Percentiles rank a stretch among this genome's conserved stretches.
Evolutionary conservation across 2,329 filamentous ascomycete genomes (phyloP).

Genomic region (Trichoderma harzianum): DNA sequence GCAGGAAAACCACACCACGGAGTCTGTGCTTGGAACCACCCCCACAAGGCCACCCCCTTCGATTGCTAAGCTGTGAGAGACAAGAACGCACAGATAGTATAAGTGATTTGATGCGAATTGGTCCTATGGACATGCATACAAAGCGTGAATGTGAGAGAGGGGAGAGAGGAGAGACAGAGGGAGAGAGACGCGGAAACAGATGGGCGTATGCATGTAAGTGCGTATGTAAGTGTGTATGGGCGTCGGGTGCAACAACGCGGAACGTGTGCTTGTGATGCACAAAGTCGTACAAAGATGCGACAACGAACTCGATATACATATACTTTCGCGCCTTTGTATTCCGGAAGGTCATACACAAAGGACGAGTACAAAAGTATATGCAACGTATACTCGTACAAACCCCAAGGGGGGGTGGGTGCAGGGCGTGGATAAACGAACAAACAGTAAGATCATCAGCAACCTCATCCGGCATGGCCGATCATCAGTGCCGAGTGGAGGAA

Average conservation of each 20-base stretch:
- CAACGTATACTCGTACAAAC: not conserved
- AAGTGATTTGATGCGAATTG: not conserved
- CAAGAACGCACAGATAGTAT: not conserved
- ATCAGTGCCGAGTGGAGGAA: constrained; percentile 12
- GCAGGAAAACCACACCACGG: constrained; percentile 10
- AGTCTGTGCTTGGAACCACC: constrained; percentile 10
- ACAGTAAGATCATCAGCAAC: constrained; percentile 8
- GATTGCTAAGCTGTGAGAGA: not conserved
- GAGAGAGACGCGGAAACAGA: not conserved
- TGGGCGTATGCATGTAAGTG: not conserved
- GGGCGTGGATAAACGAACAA: constrained; percentile 1
- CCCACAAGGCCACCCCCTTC: not conserved
- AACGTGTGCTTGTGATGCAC: not conserved
- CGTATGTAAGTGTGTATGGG: not conserved
- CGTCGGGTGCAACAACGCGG: not conserved
- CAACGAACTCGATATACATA: not conserved
- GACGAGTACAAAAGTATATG: not conserved
- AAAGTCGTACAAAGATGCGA: not conserved
- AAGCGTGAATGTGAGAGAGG: not conserved
- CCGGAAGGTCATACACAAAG: not conserved
- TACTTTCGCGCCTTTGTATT: not conserved
- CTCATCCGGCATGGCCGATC: constrained; percentile 15
- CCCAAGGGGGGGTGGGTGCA: not conserved
- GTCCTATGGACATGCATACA: not conserved
- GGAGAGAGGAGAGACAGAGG: not conserved